Conservation (phyloP, 768 basidiomycete genomes). For the Suillus sp. region DNA sequence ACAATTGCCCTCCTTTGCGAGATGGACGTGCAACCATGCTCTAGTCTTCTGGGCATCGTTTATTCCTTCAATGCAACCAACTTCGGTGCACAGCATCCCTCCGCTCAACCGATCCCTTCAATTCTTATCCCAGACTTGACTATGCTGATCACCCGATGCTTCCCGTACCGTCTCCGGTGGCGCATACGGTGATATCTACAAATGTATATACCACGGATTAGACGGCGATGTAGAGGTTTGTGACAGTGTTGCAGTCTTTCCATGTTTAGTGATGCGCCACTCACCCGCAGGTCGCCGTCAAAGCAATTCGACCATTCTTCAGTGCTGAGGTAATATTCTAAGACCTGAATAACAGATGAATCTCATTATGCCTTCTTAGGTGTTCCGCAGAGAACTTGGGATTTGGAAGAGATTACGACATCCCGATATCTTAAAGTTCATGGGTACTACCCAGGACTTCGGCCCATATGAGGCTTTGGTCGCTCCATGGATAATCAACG, state of each 20-base stretch:
- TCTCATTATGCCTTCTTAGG: too few species aligned
- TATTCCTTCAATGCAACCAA: slow-evolving; percentile 42
- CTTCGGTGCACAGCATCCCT: slow-evolving; percentile 43
- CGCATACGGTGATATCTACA: background rate
- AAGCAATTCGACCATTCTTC: background rate
- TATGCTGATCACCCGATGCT: background rate
- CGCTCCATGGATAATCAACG: slow-evolving; percentile 22
- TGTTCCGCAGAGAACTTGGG: slow-evolving; percentile 21
- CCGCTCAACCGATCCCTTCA: slow-evolving; percentile 13
- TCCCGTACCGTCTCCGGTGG: background rate
- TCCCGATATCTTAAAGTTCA: slow-evolving; percentile 22
- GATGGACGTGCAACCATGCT: slow-evolving; percentile 35
- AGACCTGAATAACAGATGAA: too few species aligned
- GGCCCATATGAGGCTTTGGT: slow-evolving; percentile 24
- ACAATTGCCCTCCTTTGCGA: slow-evolving; percentile 39
- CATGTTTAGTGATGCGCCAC: background rate
- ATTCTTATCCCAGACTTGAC: background rate
- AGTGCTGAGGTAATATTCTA: background rate
- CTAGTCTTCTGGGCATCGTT: slow-evolving; percentile 52
- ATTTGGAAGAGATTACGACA: slow-evolving; percentile 25
- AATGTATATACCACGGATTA: background rate
- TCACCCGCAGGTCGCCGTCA: background rate
- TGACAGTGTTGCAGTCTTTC: background rate
- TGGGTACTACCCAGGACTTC: slow-evolving; percentile 20
- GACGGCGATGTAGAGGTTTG: background rate